Base-by-base conservation (phyloP, 2,329 filamentous ascomycete genomes). In the Fusarium algeriense region DNA sequence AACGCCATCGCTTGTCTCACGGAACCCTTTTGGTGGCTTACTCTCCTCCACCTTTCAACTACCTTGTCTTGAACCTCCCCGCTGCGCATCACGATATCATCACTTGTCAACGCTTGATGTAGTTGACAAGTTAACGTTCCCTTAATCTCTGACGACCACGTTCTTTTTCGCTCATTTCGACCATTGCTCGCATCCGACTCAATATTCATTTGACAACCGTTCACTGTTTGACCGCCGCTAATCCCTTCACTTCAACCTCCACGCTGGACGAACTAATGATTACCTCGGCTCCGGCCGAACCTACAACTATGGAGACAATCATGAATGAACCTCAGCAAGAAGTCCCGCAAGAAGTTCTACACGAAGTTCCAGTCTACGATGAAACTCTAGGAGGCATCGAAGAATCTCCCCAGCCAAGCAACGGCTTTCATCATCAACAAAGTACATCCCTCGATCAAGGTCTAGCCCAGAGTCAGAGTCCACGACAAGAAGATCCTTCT, bases 351-450 rank as follows among this genome's bases (percentile, higher is more conserved):
- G 28, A 30, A 30, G 28, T 50, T n/a, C 70, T 78, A 26, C 78
- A 78, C 58, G 83, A 50, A 37, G 35, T 49, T 0, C 56, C 84
- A 34, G 74, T 75, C 63, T 82, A 81, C 65, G 86, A 89, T 70
- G 87, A 88, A 65, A 84, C 83, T 41, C 78, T 88, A 48, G 83
- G 81, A 64, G 84, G 83, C 61, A 80, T 88, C 64, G 86, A 89
- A 28, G 83, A 80, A 65, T 83, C 84, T 41, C 82, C 83, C 40
- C 81, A 84, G n/a, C 69, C 76, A 44, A 81, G 71, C 76, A 82
- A 78, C 62, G 81, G 80, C 70, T 78, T 78, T 65, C 81, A 80
- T 54, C 84, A 86, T 66, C 79, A 81, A 38, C 83, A 86, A 71
- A 84, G 83, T 71, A 84, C 85, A 67, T 85, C 86, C 10, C 77